Conservation (phyloP, 257 asterid genomes). For the Solanum bulbocastanum region DNA sequence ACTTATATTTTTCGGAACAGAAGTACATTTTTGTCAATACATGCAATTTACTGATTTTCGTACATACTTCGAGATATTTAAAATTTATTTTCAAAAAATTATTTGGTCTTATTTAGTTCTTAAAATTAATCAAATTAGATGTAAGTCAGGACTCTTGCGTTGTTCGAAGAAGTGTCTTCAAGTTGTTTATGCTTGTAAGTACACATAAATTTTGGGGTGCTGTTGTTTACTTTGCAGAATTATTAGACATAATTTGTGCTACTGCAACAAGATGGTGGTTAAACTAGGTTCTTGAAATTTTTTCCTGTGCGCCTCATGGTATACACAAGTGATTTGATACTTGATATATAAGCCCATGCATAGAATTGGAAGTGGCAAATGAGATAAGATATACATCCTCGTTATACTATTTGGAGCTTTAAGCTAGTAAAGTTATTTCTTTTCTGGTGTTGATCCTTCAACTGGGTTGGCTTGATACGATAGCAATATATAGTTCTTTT, state of each 20-base stretch:
- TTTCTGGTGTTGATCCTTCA: not conserved
- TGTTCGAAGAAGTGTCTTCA: not conserved
- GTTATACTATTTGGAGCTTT: not conserved
- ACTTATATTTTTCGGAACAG: not conserved
- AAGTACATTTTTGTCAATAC: not conserved
- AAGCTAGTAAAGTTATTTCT: not conserved
- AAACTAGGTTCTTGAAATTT: not conserved
- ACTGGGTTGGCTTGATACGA: not conserved
- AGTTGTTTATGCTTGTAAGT: not conserved
- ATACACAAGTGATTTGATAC: not conserved
- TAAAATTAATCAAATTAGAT: not conserved
- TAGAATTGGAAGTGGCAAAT: not conserved
- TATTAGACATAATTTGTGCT: not conserved
- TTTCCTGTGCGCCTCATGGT: not conserved
- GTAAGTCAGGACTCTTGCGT: not conserved
- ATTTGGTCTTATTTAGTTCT: not conserved
- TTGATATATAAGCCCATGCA: not conserved
- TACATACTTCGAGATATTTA: not conserved
- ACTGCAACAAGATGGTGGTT: not conserved
- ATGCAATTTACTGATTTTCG: not conserved
- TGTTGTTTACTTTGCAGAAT: not conserved
- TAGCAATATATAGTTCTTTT: not conserved
- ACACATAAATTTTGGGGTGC: not conserved
- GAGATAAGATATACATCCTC: not conserved
- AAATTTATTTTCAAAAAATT: not conserved